Conservation (phyloP, 2,329 filamentous ascomycete species). For the Apiospora sp. region DNA sequence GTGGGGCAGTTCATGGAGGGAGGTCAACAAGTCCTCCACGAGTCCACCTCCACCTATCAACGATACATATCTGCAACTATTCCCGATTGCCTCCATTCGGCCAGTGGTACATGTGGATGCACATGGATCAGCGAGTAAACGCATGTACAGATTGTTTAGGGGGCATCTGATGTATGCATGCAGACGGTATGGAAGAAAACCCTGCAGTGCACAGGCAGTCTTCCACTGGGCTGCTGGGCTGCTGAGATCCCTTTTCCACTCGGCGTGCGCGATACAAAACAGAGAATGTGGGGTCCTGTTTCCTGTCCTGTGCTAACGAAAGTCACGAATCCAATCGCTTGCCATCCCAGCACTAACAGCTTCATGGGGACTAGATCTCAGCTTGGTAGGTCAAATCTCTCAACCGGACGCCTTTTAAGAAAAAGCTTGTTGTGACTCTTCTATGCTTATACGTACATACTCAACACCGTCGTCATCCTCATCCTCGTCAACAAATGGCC, state of each 20-base stretch:
- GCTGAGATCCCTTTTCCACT: constrained; percentile 2
- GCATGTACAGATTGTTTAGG: background rate
- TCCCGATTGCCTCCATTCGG: constrained; percentile 9
- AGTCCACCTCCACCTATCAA: constrained; percentile 1
- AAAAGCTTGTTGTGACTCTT: constrained; percentile 14
- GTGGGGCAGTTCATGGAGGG: constrained; percentile 13
- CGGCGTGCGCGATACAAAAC: constrained; percentile 18
- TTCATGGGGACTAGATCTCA: background rate
- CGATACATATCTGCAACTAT: constrained; percentile 12
- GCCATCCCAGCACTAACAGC: background rate
- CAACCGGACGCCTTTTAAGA: background rate
- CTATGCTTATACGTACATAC: background rate
- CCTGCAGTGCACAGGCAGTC: background rate
- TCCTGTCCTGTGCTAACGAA: constrained; percentile 8
- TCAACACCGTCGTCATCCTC: background rate
- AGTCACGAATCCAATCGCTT: constrained; percentile 6
- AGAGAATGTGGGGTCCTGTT: background rate
- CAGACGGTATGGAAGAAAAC: constrained; percentile 12
- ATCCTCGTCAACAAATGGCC: background rate
- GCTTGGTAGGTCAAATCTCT: background rate
- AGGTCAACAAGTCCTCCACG: constrained; percentile 11
- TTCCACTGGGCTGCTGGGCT: background rate
- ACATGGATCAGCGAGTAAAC: background rate
- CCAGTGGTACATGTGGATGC: background rate
- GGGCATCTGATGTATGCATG: constrained; percentile 19